Evolutionary conservation across 192 early-diverging fungal genomes (phyloP).

Genomic region (Radiomyces spectabilis): DNA sequence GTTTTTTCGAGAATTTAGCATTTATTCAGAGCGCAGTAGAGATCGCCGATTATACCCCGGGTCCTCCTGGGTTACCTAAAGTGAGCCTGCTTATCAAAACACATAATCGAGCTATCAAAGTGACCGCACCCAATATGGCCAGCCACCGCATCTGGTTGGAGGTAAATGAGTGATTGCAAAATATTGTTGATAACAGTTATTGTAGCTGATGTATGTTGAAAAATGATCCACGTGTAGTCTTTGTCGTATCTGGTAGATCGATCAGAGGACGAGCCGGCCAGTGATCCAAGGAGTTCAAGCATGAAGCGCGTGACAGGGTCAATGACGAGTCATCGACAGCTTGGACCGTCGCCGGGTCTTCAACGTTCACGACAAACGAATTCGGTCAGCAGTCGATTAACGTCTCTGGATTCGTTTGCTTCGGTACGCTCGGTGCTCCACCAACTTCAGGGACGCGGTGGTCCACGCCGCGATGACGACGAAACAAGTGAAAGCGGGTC

Average conservation of each 20-base stretch:
- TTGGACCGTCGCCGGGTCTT: background rate
- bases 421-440: background rate
- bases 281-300: background rate
- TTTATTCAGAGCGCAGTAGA: background rate
- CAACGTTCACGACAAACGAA: background rate
- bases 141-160: slow-evolving; percentile 1
- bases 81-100: background rate
- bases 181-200: background rate
- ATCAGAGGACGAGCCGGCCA: too few relatives aligned
- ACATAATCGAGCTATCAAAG: background rate
- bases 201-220: background rate
- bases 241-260: slow-evolving; percentile 1
- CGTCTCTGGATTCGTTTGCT: background rate
- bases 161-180: background rate
- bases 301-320: background rate
- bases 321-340: background rate
- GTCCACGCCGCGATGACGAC: background rate
- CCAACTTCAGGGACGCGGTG: background rate
- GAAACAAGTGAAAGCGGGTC: background rate
- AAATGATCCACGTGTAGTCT: background rate
- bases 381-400: background rate
- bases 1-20: background rate
- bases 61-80: background rate
- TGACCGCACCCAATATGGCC: background rate
- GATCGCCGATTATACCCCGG: background rate